Percentiles rank a stretch among this genome's conserved stretches.
phyloP scores from a whole-genome alignment of 352 stramenopile species.

The Phytophthora meadii region DNA sequence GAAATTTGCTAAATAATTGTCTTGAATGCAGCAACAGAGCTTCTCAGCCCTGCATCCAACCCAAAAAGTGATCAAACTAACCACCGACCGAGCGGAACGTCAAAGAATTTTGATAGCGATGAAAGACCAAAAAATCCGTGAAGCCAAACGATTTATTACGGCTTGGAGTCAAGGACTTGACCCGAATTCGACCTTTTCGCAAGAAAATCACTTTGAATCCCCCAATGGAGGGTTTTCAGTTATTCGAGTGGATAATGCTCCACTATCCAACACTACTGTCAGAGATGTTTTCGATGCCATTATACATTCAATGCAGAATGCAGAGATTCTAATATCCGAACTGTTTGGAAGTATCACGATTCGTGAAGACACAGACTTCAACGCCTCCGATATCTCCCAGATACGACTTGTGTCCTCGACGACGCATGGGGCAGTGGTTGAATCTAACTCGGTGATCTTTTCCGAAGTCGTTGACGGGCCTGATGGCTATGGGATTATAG shows the following conservation, averaged over 20 bases:
- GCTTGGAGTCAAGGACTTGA: slow-evolving; percentile 32
- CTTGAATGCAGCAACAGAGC: slow-evolving; percentile 8
- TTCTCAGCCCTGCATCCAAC: slow-evolving; percentile 9
- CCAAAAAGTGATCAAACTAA: slow-evolving; percentile 20
- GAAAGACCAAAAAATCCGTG: slow-evolving; percentile 34
- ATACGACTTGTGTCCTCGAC: slow-evolving; percentile 44
- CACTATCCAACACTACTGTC: slow-evolving; percentile 31
- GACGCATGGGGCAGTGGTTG: slow-evolving; percentile 7
- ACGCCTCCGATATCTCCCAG: slow-evolving; percentile 40
- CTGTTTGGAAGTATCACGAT: slow-evolving; percentile 54
- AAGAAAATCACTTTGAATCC: slow-evolving; percentile 43
- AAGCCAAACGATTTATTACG: slow-evolving; percentile 35
- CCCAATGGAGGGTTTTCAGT: slow-evolving; percentile 38
- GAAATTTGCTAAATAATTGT: too few species aligned
- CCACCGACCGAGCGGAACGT: slow-evolving; percentile 22
- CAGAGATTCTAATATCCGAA: slow-evolving; percentile 62
- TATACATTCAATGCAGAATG: slow-evolving; percentile 45
- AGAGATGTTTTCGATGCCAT: slow-evolving; percentile 47
- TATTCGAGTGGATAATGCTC: slow-evolving; percentile 45
- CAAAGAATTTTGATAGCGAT: slow-evolving; percentile 25
- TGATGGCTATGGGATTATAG: slow-evolving; percentile 17
- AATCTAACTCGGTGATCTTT: slow-evolving; percentile 32
- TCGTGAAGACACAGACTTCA: slow-evolving; percentile 53
- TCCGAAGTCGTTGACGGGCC: slow-evolving; percentile 21
- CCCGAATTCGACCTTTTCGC: slow-evolving; percentile 16